These are phyloP conservation scores for Phytophthora cryptogea DNA, from an alignment of 352 stramenopile genomes.

Conservation along the genomic window DNA sequence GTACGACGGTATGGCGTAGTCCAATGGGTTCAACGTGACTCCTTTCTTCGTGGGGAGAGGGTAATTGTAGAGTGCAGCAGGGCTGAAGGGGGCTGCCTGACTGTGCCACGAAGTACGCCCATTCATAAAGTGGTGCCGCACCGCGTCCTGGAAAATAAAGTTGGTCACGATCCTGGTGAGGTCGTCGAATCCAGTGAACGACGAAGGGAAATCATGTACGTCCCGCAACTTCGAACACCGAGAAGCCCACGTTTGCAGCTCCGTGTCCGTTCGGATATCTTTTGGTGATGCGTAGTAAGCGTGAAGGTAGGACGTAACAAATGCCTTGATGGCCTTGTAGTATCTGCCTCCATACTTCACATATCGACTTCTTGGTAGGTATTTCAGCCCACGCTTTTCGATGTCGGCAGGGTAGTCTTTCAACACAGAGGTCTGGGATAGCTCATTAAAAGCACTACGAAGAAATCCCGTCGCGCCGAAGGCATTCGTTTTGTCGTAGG, in stretches of 20 bases:
- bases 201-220: slow-evolving; percentile 34
- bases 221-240: slow-evolving; percentile 11
- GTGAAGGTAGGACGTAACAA: slow-evolving; percentile 36
- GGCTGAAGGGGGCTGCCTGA: slow-evolving; percentile 25
- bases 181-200: slow-evolving; percentile 16
- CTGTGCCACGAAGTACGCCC: slow-evolving; percentile 39
- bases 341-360: slow-evolving; percentile 30
- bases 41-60: slow-evolving; percentile 26
- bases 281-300: slow-evolving; percentile 37
- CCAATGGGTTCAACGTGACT: slow-evolving; percentile 24
- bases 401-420: slow-evolving; percentile 23
- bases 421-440: slow-evolving; percentile 15
- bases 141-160: slow-evolving; percentile 34
- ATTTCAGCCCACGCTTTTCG: slow-evolving; percentile 12
- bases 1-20: slow-evolving; percentile 51
- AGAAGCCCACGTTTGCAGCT: slow-evolving; percentile 48
- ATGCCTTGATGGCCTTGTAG: slow-evolving; percentile 30
- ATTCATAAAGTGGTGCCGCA: slow-evolving; percentile 55
- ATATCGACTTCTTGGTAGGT: slow-evolving; percentile 35
- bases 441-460: slow-evolving; percentile 32
- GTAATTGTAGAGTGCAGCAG: slow-evolving; percentile 31
- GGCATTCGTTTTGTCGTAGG: slow-evolving; percentile 35
- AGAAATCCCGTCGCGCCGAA: slow-evolving; percentile 36
- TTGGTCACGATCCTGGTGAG: slow-evolving; percentile 39
- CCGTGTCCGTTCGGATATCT: slow-evolving; percentile 25